These are phyloP conservation scores for Gonapodya sp. DNA, from an alignment of 192 early-diverging fungal species.

Conservation along the genomic window DNA sequence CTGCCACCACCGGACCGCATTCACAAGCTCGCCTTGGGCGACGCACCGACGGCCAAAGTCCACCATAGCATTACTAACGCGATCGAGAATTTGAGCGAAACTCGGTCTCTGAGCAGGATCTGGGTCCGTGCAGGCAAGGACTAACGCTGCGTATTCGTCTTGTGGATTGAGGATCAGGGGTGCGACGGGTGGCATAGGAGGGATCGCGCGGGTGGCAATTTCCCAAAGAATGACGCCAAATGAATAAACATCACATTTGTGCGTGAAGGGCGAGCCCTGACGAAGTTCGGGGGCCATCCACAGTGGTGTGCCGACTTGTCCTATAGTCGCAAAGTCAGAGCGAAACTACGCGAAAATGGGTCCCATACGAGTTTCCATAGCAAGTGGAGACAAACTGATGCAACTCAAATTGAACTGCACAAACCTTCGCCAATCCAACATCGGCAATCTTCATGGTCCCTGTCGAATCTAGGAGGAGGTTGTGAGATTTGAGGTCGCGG, in stretches of 20 bases:
- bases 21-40: background rate
- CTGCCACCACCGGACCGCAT: background rate
- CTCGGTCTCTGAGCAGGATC: background rate
- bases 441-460: background rate
- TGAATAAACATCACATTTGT: background rate
- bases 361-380: too few relatives aligned
- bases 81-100: background rate
- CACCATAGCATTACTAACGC: background rate
- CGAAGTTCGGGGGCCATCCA: background rate
- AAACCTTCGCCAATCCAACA: background rate
- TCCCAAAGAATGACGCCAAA: slow-evolving; percentile 1
- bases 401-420: background rate
- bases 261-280: background rate
- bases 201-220: background rate
- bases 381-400: too few relatives aligned
- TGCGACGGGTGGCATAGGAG: background rate
- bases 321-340: background rate
- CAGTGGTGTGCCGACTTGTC: background rate
- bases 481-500: background rate
- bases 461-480: background rate
- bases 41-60: background rate
- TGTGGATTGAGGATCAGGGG: background rate
- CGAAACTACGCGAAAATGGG: background rate
- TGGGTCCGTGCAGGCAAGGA: background rate
- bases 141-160: background rate